A percentile compares a stretch with the other conserved stretches of the same genome.
phyloP scores from a whole-genome alignment of 2,329 filamentous ascomycete species.

The Colletotrichum gloeosporioides region DNA sequence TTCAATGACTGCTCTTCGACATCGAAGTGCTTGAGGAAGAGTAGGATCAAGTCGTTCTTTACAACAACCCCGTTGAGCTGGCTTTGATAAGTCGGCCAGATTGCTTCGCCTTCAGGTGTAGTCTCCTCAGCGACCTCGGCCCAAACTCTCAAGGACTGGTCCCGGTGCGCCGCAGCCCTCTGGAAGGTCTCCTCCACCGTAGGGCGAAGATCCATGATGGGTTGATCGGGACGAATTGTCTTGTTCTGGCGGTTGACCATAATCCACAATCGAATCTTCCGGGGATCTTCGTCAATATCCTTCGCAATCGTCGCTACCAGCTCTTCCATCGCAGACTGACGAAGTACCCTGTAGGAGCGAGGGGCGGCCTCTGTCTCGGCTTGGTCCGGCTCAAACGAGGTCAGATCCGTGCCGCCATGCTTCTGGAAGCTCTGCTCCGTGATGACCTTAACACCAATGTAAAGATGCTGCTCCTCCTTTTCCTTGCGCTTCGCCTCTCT shows the following conservation, averaged over 20 bases:
- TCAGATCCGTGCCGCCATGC: conserved; percentile 86
- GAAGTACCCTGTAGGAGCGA: conserved; percentile 73
- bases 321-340: conserved; percentile 77
- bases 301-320: conserved; percentile 74
- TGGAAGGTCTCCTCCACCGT: conserved; percentile 74
- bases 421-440: conserved; percentile 81
- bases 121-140: conserved; percentile 78
- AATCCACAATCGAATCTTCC: conserved; percentile 83
- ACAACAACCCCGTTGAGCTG: conserved; percentile 61
- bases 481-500: conserved; percentile 83
- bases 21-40: conserved; percentile 95
- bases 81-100: conserved; percentile 72
- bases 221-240: conserved; percentile 88
- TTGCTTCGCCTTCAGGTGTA: conserved; percentile 68
- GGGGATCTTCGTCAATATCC: conserved; percentile 71
- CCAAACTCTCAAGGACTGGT: conserved; percentile 84
- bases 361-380: conserved; percentile 73
- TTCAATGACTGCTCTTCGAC: conserved; percentile 74
- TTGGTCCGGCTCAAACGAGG: conserved; percentile 65
- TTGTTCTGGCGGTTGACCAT: conserved; percentile 99
- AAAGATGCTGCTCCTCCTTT: conserved; percentile 92
- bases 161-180: conserved; percentile 61
- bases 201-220: conserved; percentile 78
- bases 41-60: conserved; percentile 72
- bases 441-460: conserved; percentile 83